Evolutionary conservation across 768 basidiomycete genomes (phyloP).

Genomic region (Ephemerocybe angulata): DNA sequence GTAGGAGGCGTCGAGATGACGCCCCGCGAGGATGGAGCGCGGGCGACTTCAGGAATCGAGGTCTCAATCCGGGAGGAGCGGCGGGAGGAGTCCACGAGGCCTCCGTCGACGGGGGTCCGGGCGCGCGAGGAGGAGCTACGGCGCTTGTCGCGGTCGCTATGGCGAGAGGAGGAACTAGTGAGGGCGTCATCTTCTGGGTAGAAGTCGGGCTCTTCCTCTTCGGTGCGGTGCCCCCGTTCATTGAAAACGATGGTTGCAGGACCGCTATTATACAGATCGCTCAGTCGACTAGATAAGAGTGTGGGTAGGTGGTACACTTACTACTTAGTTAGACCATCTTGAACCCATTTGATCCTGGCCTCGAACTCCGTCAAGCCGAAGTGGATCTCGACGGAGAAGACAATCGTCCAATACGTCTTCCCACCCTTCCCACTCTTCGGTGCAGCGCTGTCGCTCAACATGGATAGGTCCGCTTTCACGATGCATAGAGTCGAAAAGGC

Average conservation of each 20-base stretch:
- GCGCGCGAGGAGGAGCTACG: conserved; percentile 51
- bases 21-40: conserved; percentile 10
- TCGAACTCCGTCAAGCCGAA: conserved; percentile 81
- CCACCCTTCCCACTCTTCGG: conserved; percentile 61
- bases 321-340: conserved; percentile 76
- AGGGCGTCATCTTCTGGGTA: conserved; percentile 61
- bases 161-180: conserved; percentile 12
- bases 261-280: conserved; percentile 42
- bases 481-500: conserved; percentile 75
- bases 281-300: neutral
- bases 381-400: conserved; percentile 81
- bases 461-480: conserved; percentile 74
- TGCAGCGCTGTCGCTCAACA: conserved; percentile 65
- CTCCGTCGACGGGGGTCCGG: conserved; percentile 40
- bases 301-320: conserved; percentile 31
- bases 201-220: conserved; percentile 67
- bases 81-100: conserved; percentile 27
- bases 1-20: conserved; percentile 12
- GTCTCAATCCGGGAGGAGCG: conserved; percentile 23
- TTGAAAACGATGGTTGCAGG: conserved; percentile 81
- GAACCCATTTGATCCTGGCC: conserved; percentile 79
- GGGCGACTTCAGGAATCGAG: conserved; percentile 14
- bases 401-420: conserved; percentile 78
- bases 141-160: conserved; percentile 23
- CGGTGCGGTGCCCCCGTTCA: conserved; percentile 69